phyloP scores from a whole-genome alignment of 257 asterid genomes.

The Gentiana macrophylla region DNA sequence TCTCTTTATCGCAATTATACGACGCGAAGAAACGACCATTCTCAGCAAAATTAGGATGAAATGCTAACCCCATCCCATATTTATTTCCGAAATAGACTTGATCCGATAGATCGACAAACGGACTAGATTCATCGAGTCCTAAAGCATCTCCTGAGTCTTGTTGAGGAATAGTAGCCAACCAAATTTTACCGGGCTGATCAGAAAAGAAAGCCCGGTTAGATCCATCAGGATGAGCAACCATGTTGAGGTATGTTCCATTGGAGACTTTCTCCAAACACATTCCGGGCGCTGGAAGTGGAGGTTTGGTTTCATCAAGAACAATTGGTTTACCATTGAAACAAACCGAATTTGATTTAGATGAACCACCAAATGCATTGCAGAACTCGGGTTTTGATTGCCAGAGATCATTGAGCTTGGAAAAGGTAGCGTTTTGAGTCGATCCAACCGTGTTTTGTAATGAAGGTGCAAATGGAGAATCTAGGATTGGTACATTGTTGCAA shows the following conservation, averaged over 20 bases:
- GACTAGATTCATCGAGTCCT: conserved; percentile 61
- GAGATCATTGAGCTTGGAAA: conserved; percentile 53
- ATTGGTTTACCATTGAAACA: conserved; percentile 60
- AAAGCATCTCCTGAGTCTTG: conserved; percentile 65
- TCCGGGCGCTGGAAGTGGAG: conserved; percentile 42
- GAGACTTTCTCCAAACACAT: conserved; percentile 76
- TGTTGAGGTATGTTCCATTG: conserved; percentile 59
- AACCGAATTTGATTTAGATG: conserved; percentile 21
- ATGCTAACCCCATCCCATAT: conserved; percentile 94
- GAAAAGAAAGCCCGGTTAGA: conserved; percentile 79
- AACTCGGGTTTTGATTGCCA: conserved; percentile 74
- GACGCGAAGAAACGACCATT: conserved; percentile 96
- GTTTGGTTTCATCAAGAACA: conserved; percentile 32
- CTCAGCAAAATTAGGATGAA: conserved; percentile 60
- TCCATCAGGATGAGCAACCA: conserved; percentile 94
- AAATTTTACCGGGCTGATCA: conserved; percentile 65
- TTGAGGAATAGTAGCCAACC: conserved; percentile 73
- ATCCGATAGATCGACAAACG: conserved; percentile 81
- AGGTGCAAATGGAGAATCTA: conserved; percentile 78
- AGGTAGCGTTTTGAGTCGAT: conserved; percentile 32
- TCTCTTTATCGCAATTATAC: conserved; percentile 65
- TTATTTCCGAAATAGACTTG: conserved; percentile 52
- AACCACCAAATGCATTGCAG: conserved; percentile 65
- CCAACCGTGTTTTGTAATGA: conserved; percentile 47
- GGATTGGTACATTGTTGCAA: conserved; percentile 45